Base-by-base conservation (phyloP, 2,329 filamentous ascomycete genomes). In the Emmonsiellopsis sp. region DNA sequence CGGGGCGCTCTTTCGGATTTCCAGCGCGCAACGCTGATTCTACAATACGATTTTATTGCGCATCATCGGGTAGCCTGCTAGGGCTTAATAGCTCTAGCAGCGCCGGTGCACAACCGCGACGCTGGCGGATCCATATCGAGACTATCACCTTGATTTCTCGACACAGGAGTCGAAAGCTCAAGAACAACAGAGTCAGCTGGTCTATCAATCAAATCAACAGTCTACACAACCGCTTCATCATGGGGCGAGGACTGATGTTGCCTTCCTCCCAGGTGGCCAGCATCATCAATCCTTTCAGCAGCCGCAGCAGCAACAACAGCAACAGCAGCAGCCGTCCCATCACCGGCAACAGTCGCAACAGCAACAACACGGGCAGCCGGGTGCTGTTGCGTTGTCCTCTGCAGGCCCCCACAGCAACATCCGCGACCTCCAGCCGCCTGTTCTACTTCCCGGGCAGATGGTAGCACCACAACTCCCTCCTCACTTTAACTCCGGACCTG, bases 141-240 rank as follows among this genome's bases (percentile, higher is more conserved):
- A 84, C 76, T 86, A 86, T 78, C 81, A 85, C 80, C 83, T 87
- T 79, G 82, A 85, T 70, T 87, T 86, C 76, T 79, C 83, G 74
- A 76, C 82, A 70, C 84, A 85, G 75, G 80, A 79, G 73, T 80
- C 84, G 76, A 73, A 82, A 74, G 78, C 78, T 72, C 78, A 81
- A 69, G 82, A 84, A 70, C 78, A 77, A 69, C 81, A 85, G 68
- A 77, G 79, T 68, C 76, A 81, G 67, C 80, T 85, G 69, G 73
- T 79, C 63, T 87, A 85, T 73, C 80, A 83, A 65, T 64, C 78
- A 61, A 67, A 63, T 49, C 68, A 71, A 47, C 62, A 71, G 63
- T 64, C 59, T 37, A 50, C 67, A 46, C 65, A 74, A 65, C 54
- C 58, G 46, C 59, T 67, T 55, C 66, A 67, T 50, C 67, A 68